These are phyloP conservation scores for Xanthoconium separans DNA, from an alignment of 1,284 basidiomycete species.

Conservation along the genomic window DNA sequence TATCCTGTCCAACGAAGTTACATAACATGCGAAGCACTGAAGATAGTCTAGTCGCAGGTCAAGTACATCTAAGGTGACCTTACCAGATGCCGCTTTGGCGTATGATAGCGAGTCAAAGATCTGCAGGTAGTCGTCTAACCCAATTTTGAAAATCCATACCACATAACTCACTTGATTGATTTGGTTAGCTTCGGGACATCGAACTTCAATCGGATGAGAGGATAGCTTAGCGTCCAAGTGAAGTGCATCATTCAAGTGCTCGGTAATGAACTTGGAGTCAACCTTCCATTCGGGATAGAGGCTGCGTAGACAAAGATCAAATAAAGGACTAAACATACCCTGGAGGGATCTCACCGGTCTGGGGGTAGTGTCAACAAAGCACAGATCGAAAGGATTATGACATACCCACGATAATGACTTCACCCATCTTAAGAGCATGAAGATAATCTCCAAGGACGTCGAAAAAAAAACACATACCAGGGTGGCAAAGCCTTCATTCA, in stretches of 20 bases:
- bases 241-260: slow-evolving; percentile 67
- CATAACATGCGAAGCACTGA: slow-evolving; percentile 91
- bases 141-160: neutral
- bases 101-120: slow-evolving; percentile 89
- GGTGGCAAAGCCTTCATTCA: slow-evolving; percentile 91
- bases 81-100: slow-evolving; percentile 82
- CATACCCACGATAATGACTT: slow-evolving; percentile 84
- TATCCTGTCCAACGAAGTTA: slow-evolving; percentile 86
- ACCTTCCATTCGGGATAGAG: slow-evolving; percentile 79
- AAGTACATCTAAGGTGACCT: slow-evolving; percentile 5
- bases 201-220: slow-evolving; percentile 94
- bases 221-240: slow-evolving; percentile 87
- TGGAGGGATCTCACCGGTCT: slow-evolving; percentile 45
- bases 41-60: slow-evolving; percentile 1
- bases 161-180: slow-evolving; percentile 64
- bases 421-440: slow-evolving; percentile 67
- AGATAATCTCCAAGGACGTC: neutral
- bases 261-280: slow-evolving; percentile 66
- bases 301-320: slow-evolving; percentile 36
- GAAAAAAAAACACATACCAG: slow-evolving; percentile 47
- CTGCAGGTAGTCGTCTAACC: slow-evolving; percentile 33
- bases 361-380: slow-evolving; percentile 4
- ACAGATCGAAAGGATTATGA: neutral
- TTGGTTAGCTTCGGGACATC: slow-evolving; percentile 84
- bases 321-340: slow-evolving; percentile 2